Base-by-base conservation (phyloP, 768 basidiomycete genomes). In the Chalciporus chontae region DNA sequence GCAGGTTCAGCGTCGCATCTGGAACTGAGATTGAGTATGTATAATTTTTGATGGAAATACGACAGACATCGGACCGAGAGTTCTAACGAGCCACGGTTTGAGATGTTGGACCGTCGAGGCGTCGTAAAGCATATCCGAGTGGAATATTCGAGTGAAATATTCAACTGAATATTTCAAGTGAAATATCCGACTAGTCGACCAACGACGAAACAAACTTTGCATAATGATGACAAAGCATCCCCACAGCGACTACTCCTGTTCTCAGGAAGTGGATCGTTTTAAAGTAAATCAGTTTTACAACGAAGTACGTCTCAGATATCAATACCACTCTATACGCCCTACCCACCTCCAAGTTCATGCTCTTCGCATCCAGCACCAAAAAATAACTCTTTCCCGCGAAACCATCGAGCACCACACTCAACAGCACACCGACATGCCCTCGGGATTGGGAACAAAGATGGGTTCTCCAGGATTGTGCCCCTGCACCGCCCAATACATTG, bases 1-100 rank as follows among this genome's bases (percentile, higher is more conserved):
- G 84, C 82, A 26, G 95, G 94, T 65, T 98, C 95, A 37, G 95
- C 95, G 66, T 98, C 95, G 68, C 92, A 95, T 78, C 94, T 96
- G 49, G 24, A 43, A 29, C n/a, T 0, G 18, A 8, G 18, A 1
- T 2, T 11, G 43, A 56, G 8, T 58, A 47, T 6, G n/a, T 43
- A 13, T 5, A 13, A 24, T 4, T 2, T 18, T 9, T 21, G 40
- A 47, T 29, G 48, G 34, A 52, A 34, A 1, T 5, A 4, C 31
- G 42, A 56, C 45, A 21, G 23, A 94, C 94, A 97, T 93, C 54
- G 94, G 94, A 68, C 93, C 93, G 37, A 97, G 81, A 0, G 87
- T 89, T 54, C 81, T 78, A 41, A 93, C 77, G 40, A 97, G 84
- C 94, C 93, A 97, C 56, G 85, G 80, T 63, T 87, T 91, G 60